Evolutionary conservation across 1,139 yeast genomes (phyloP).

Genomic region (Taphrina deformans): DNA sequence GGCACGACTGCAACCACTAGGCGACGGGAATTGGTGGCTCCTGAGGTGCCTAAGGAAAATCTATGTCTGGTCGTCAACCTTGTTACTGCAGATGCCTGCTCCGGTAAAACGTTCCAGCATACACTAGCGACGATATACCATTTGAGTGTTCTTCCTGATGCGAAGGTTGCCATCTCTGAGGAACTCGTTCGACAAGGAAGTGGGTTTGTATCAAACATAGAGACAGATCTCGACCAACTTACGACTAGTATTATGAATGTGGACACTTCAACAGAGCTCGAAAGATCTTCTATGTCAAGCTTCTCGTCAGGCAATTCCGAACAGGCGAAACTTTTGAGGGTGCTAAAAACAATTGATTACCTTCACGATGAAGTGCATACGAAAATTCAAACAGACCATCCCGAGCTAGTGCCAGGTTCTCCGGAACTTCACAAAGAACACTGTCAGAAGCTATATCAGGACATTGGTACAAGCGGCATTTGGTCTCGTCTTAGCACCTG

Average conservation of each 20-base stretch:
- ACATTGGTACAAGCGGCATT: conserved; percentile 44
- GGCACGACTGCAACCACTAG: neutral
- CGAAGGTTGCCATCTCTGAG: conserved; percentile 64
- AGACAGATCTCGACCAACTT: conserved; percentile 58
- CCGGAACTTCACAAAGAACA: neutral
- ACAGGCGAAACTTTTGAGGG: conserved; percentile 80
- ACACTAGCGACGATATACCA: conserved; percentile 82
- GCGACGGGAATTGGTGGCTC: conserved; percentile 46
- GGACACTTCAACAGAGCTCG: conserved; percentile 51
- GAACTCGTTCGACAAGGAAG: conserved; percentile 72
- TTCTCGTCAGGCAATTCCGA: conserved; percentile 82
- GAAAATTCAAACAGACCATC: conserved; percentile 40
- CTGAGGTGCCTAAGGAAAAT: conserved; percentile 64
- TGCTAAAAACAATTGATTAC: conserved; percentile 85
- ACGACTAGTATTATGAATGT: conserved; percentile 52
- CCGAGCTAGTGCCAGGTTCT: neutral
- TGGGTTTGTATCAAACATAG: conserved; percentile 58
- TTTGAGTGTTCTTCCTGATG: conserved; percentile 61
- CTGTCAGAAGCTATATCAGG: neutral
- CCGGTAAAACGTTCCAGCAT: conserved; percentile 81
- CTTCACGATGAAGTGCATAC: conserved; percentile 44
- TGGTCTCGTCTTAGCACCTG: conserved; percentile 89
- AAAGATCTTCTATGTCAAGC: conserved; percentile 58
- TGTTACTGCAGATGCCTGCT: conserved; percentile 80
- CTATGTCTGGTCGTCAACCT: conserved; percentile 66